Evolutionary conservation across 163 green algal genomes (phyloP), one percentile per base, ranked within the genome.

Genomic region (Chlorella variabilis): DNA sequence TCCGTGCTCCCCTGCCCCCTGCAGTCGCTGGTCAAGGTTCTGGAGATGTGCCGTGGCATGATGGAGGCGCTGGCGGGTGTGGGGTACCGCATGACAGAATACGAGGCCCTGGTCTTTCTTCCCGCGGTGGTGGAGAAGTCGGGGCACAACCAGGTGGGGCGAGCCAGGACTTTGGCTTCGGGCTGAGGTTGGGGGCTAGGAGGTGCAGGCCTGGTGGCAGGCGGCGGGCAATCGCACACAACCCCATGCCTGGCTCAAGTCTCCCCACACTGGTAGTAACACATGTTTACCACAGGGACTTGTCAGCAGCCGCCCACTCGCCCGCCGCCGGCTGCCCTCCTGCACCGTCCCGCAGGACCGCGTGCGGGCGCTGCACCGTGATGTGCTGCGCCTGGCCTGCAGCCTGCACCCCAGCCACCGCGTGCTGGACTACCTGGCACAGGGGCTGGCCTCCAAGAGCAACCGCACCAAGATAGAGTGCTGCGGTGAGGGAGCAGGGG

Each of bases 41-140:
- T 94, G 67, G 92, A 93, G 51, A 78, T 97, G 79, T 82, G 67
- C 42, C 71, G 86, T 62, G 86, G 86, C 7, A 76, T 98, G n/a
- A 76, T 98, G 51, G 81, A 91, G 49, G 76, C 77, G 17, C 90
- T 97, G 78, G 83, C 84, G 5, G 79, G 82, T 27, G 73, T 80
- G 54, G 85, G 66, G 2, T 87, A 90, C 66, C 75, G 82, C 34
- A 73, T 94, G 54, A 92, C 85, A 25, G 94, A 98, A 31, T 91
- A 92, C 61, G 95, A 98, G 80, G 92, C 91, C 4, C 83, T 90
- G 29, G 61, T 91, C 38, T 87, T 98, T 49, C 78, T 98, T 59
- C 96, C 96, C 25, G 92, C 88, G 21, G 63, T 98, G 66, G 90
- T 97, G 31, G 95, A 99, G 83, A 97, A 97, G 85, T 80, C 86